Evolutionary conservation across 2,329 filamentous ascomycete species (phyloP).

Genomic region (Dryadomyces sulphureus): DNA sequence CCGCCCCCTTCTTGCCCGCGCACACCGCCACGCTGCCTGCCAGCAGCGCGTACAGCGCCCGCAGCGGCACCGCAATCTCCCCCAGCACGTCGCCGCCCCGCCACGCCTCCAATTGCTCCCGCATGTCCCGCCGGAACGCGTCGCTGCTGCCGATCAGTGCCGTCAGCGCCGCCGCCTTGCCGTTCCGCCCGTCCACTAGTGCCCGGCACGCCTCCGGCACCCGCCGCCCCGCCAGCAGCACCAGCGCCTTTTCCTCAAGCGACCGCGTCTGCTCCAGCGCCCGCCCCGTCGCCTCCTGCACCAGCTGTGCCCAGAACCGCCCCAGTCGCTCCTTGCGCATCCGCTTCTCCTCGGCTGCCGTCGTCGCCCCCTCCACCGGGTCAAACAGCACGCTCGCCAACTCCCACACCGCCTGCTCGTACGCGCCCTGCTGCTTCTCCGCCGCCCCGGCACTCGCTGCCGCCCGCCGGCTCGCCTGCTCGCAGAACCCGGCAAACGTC

Average conservation of each 20-base stretch:
- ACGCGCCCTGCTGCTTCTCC: slow-evolving; percentile 19
- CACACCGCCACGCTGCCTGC: slow-evolving; percentile 77
- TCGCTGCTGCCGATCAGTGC: slow-evolving; percentile 66
- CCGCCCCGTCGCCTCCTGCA: slow-evolving; percentile 38
- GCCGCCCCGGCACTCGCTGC: slow-evolving; percentile 20
- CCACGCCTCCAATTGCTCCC: slow-evolving; percentile 72
- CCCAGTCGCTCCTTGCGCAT: slow-evolving; percentile 51
- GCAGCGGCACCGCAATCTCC: slow-evolving; percentile 72
- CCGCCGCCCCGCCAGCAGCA: slow-evolving; percentile 63
- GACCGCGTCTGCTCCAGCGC: slow-evolving; percentile 44
- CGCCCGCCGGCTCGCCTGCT: slow-evolving; percentile 18
- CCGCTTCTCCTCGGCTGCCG: slow-evolving; percentile 22
- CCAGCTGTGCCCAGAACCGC: slow-evolving; percentile 48
- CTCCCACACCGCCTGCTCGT: slow-evolving; percentile 72
- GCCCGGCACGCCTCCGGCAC: slow-evolving; percentile 70
- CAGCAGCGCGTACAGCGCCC: slow-evolving; percentile 79
- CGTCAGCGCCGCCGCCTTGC: slow-evolving; percentile 21
- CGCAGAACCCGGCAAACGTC: slow-evolving; percentile 26
- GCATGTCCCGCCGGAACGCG: slow-evolving; percentile 57
- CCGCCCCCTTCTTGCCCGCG: slow-evolving; percentile 57
- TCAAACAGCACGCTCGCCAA: slow-evolving; percentile 81
- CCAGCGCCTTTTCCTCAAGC: slow-evolving; percentile 70
- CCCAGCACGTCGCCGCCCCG: slow-evolving; percentile 67
- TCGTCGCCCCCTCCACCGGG: slow-evolving; percentile 31
- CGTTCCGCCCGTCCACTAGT: slow-evolving; percentile 61